Evolutionary conservation across 805 yeast genomes (phyloP).

Genomic region (Cyberlindnera xylosilytica): DNA sequence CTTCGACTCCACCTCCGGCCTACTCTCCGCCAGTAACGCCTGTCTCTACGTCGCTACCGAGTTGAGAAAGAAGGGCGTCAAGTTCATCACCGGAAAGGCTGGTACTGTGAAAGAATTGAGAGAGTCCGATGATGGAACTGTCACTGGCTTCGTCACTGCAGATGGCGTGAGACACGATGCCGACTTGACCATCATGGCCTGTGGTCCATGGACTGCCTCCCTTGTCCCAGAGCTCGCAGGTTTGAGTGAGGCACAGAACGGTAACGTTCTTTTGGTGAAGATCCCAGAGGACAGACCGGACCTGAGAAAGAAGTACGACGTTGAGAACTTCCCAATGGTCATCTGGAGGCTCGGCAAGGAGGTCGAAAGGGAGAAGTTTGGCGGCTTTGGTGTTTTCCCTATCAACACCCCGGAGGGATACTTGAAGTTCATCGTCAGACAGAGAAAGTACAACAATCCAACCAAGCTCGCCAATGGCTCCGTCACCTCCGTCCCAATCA

Average conservation of each 20-base stretch:
- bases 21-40: constrained; percentile 34
- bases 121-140: constrained; percentile 9
- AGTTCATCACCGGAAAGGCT: constrained; percentile 31
- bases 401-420: constrained; percentile 29
- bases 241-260: constrained; percentile 35
- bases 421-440: constrained; percentile 35
- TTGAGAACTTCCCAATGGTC: constrained; percentile 32
- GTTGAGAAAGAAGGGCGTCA: constrained; percentile 31
- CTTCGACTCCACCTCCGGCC: constrained; percentile 32
- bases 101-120: constrained; percentile 29
- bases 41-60: constrained; percentile 29
- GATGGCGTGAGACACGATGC: constrained; percentile 27
- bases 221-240: constrained; percentile 29
- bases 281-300: constrained; percentile 36
- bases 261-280: constrained; percentile 34
- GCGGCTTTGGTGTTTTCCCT: constrained; percentile 36
- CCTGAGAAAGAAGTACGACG: constrained; percentile 31
- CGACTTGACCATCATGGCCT: constrained; percentile 18
- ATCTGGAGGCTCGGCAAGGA: constrained; percentile 34
- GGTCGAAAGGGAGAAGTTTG: constrained; percentile 28
- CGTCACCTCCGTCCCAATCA: constrained; percentile 31
- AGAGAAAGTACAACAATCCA: constrained; percentile 35
- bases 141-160: constrained; percentile 24
- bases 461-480: constrained; percentile 19
- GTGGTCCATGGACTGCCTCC: constrained; percentile 28